phyloP scores from a whole-genome alignment of 2,329 filamentous ascomycete genomes.

The Fusarium annulatum region DNA sequence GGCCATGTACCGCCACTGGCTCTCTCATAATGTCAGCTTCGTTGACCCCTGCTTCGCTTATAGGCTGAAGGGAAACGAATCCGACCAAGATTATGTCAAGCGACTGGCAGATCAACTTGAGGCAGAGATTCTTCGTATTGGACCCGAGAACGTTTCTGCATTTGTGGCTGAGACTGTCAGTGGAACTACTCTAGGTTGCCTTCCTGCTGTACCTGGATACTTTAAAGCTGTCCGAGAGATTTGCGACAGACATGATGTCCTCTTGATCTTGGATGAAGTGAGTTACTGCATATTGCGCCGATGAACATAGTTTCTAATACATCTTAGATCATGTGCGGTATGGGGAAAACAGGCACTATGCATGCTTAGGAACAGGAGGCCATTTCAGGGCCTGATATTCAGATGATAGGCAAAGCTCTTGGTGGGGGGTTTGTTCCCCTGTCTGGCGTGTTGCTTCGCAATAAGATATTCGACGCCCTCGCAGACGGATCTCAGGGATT shows the following conservation, averaged over 20 bases:
- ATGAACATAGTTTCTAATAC: background rate
- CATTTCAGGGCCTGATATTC: conserved; percentile 32
- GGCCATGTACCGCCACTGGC: conserved; percentile 22
- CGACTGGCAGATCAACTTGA: background rate
- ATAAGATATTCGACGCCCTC: background rate
- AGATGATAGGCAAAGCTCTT: conserved; percentile 31
- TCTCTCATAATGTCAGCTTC: conserved; percentile 36
- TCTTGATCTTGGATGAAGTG: background rate
- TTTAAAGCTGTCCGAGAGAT: background rate
- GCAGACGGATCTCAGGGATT: background rate
- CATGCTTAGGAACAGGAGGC: conserved; percentile 39
- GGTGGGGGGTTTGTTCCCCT: conserved; percentile 31
- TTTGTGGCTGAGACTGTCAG: conserved; percentile 11
- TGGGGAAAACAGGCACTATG: conserved; percentile 38
- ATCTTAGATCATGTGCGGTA: conserved; percentile 40
- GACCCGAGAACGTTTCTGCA: background rate
- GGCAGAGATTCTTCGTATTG: background rate
- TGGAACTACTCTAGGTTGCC: background rate
- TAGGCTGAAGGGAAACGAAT: conserved; percentile 41
- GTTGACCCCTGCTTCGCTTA: conserved; percentile 38
- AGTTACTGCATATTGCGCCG: background rate
- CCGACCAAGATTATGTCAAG: background rate
- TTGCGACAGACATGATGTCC: background rate
- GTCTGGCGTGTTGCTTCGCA: conserved; percentile 13
- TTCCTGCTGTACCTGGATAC: background rate